Evolutionary conservation across 2,329 filamentous ascomycete species (phyloP).

Genomic region (Aspergillus intermedius): DNA sequence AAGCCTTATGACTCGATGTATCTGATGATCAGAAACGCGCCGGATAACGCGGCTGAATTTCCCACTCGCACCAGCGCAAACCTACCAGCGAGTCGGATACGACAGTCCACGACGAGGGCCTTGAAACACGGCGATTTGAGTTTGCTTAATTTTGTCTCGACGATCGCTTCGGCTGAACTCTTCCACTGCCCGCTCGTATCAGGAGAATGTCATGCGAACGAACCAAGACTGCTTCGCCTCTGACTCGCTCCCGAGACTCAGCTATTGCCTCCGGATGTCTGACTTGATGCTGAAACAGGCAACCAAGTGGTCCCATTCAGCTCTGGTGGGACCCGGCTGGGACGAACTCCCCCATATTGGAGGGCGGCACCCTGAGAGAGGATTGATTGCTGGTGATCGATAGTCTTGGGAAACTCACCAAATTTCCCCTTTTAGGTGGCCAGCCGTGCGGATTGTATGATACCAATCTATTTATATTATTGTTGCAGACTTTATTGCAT

Average conservation of each 20-base stretch:
- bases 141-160: constrained; percentile 15
- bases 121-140: constrained; percentile 16
- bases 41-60: neutral
- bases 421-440: neutral
- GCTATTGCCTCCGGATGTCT: neutral
- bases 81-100: neutral
- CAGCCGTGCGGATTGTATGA: too few relatives aligned
- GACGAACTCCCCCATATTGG: neutral
- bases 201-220: constrained; percentile 4
- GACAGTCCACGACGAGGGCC: constrained; percentile 6
- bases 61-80: neutral
- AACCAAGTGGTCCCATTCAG: neutral
- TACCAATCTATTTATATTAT: neutral
- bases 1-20: neutral
- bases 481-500: too few relatives aligned
- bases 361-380: neutral
- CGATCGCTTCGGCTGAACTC: constrained; percentile 14
- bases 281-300: neutral
- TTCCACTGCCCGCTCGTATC: constrained; percentile 9
- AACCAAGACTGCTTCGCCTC: too few relatives aligned
- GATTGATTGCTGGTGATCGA: neutral
- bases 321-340: neutral
- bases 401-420: neutral
- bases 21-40: too few relatives aligned
- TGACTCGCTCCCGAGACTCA: neutral